Base-by-base conservation (phyloP, 2,329 filamentous ascomycete species). In the Fulvia fulva region DNA sequence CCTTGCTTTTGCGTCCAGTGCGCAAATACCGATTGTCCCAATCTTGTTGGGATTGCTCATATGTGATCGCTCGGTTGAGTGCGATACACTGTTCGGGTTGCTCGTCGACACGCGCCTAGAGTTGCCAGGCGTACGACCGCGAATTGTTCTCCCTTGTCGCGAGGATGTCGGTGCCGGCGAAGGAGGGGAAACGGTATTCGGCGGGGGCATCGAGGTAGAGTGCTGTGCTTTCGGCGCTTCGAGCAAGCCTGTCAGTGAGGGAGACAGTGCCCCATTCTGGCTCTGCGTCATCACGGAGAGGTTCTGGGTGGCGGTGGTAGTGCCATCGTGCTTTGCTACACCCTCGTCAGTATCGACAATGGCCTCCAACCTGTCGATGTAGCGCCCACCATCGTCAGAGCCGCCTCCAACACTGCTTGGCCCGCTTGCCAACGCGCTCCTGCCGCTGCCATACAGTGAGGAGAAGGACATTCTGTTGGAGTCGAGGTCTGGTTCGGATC, bases 1-100 rank as follows among this genome's bases (percentile, higher is more conserved):
- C 69, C 94, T 85, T 34, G 94, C 94, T 77, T 99, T 99, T 66
- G 93, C 84, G 76, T 99, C 94, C 58, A 99, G 80, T 22, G 94
- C 95, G 73, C 94, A 99, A 9, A 99, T 91, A 53, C 94, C 94
- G 70, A 99, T 96, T 58, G 80, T 83, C 60, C 86, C 86, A 61
- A 85, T 76, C 19, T 75, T 76, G 52, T 75, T 74, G 56, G 75
- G 74, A 63, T 74, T 87, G 67, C 55, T 87, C 82, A 62, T 81
- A 78, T 63, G 80, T 57, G 78, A 78, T 55, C 87, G 79, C 55
- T 93, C 90, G 65, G 87, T 88, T 64, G 87, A 89, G 6, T 88
- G 87, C 68, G 89, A 94, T 61, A 90, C 85, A 71, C 88, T 94
- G 75, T 89, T 94, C 41, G 87, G 84, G 41, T 89, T 92, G 73